phyloP scores from a whole-genome alignment of 2,329 filamentous ascomycete species.

The Ophiosphaerella korrae region DNA sequence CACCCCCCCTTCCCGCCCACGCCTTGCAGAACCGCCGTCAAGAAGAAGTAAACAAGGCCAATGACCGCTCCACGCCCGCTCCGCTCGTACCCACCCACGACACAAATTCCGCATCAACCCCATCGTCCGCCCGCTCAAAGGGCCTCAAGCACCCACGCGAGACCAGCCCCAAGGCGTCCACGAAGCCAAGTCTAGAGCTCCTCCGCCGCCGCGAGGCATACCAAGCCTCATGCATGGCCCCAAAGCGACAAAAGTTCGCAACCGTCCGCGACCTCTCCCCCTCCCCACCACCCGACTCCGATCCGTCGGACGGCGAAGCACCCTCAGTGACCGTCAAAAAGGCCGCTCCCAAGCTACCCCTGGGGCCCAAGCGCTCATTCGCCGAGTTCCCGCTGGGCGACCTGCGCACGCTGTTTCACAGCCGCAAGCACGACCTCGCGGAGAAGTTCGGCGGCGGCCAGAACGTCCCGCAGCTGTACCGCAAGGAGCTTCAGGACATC shows the following conservation, averaged over 20 bases:
- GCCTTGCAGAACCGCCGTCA: too few relatives aligned
- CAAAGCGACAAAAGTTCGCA: too few relatives aligned
- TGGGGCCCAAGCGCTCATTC: neutral
- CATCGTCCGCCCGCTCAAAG: neutral
- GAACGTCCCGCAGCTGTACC: slow-evolving; percentile 2
- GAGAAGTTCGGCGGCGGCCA: neutral
- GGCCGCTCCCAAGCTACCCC: neutral
- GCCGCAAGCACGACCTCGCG: neutral
- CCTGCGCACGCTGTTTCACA: neutral
- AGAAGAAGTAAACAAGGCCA: too few relatives aligned
- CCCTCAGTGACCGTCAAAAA: neutral
- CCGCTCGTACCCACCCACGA: too few relatives aligned
- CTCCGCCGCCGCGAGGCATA: neutral
- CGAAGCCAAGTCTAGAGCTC: neutral
- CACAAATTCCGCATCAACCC: too few relatives aligned
- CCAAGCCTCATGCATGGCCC: neutral
- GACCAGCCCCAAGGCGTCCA: neutral
- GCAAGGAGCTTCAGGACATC: slow-evolving; percentile 2
- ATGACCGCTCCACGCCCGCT: too few relatives aligned
- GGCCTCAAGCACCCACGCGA: neutral
- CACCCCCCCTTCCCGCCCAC: too few relatives aligned
- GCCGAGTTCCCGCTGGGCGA: neutral
- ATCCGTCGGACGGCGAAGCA: neutral
- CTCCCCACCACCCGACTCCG: neutral
- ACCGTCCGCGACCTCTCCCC: neutral